Evolutionary conservation across 2,329 filamentous ascomycete genomes (phyloP).

Genomic region (Pseudopithomyces maydicus): DNA sequence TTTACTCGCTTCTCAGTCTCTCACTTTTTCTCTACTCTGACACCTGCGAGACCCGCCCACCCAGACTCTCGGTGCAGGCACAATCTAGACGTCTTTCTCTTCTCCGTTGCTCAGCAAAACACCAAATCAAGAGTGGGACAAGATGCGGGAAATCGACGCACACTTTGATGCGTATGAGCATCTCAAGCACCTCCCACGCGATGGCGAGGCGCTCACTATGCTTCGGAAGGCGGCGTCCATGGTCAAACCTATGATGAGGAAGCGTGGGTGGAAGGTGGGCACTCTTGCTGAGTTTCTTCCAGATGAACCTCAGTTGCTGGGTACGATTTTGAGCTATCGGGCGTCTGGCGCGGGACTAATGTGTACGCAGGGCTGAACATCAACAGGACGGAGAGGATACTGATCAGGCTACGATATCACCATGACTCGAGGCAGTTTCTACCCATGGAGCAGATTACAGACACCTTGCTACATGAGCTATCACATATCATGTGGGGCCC

Average conservation of each 20-base stretch:
- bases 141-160: conserved; percentile 52
- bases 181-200: conserved; percentile 50
- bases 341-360: conserved; percentile 17
- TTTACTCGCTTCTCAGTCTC: neutral
- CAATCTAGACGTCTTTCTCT: neutral
- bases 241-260: conserved; percentile 94
- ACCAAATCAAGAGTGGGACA: conserved; percentile 6
- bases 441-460: conserved; percentile 77
- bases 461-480: conserved; percentile 94
- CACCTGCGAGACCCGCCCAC: neutral
- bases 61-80: neutral
- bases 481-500: conserved; percentile 85
- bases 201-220: conserved; percentile 57
- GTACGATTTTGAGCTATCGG: conserved; percentile 45
- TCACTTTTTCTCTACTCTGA: neutral
- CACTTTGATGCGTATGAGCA: conserved; percentile 58
- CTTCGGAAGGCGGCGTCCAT: conserved; percentile 83
- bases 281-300: conserved; percentile 87
- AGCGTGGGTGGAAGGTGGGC: conserved; percentile 77
- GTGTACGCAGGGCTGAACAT: conserved; percentile 68
- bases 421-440: conserved; percentile 78
- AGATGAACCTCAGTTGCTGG: conserved; percentile 72
- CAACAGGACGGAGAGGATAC: conserved; percentile 77
- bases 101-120: neutral
- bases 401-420: conserved; percentile 78